phyloP scores from a whole-genome alignment of 495 filamentous ascomycete genomes.

The Jackrogersella minutella region DNA sequence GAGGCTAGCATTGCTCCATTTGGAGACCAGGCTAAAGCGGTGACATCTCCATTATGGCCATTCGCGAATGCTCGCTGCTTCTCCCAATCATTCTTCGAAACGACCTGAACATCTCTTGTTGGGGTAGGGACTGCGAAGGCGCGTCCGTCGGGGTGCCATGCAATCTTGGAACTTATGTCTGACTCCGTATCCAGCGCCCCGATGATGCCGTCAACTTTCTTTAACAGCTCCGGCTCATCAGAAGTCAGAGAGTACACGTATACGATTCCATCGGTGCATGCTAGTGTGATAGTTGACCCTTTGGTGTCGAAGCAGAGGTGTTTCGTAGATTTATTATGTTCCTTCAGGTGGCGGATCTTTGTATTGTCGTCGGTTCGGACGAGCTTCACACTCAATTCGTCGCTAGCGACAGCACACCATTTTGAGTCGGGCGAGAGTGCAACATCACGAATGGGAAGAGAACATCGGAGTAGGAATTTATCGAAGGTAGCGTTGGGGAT shows the following conservation, averaged over 20 bases:
- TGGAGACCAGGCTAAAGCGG: conserved; percentile 88
- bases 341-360: conserved; percentile 75
- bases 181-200: conserved; percentile 77
- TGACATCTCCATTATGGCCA: conserved; percentile 86
- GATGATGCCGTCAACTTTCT: conserved; percentile 86
- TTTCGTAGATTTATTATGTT: conserved; percentile 84
- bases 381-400: conserved; percentile 89
- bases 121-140: conserved; percentile 87
- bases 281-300: conserved; percentile 77
- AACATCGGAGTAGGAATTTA: conserved; percentile 79
- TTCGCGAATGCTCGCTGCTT: conserved; percentile 77
- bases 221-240: conserved; percentile 81
- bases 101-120: conserved; percentile 83
- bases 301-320: conserved; percentile 89
- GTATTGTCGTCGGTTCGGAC: conserved; percentile 81
- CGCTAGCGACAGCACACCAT: conserved; percentile 96
- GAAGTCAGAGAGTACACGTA: conserved; percentile 87
- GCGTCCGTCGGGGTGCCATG: conserved; percentile 95
- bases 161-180: conserved; percentile 75
- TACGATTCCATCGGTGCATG: conserved; percentile 84
- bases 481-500: conserved; percentile 78
- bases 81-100: conserved; percentile 87
- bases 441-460: conserved; percentile 85
- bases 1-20: conserved; percentile 89
- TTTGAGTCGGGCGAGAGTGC: conserved; percentile 81